A percentile compares a stretch with the other conserved stretches of the same genome.
These are phyloP conservation scores for Fusarium graminum DNA, from an alignment of 2,329 filamentous ascomycete genomes.

Conservation along the genomic window DNA sequence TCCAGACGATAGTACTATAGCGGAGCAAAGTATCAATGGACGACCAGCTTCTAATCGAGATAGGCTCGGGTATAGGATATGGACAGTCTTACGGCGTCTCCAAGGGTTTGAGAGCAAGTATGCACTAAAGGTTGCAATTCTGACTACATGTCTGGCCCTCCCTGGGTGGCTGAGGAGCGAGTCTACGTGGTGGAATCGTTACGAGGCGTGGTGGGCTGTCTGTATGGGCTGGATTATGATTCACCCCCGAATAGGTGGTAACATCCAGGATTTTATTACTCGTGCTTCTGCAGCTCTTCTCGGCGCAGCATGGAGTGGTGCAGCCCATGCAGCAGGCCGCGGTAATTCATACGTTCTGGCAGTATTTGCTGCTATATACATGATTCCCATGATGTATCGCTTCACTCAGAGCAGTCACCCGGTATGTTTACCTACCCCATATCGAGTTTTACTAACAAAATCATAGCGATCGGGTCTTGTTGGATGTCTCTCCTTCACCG, in stretches of 20 bases:
- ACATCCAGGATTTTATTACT: slow-evolving; percentile 68
- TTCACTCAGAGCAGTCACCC: slow-evolving; percentile 68
- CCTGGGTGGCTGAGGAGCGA: slow-evolving; percentile 64
- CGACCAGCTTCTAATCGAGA: slow-evolving; percentile 53
- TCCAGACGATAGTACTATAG: slow-evolving; percentile 53
- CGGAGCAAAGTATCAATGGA: slow-evolving; percentile 56
- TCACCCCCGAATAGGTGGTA: slow-evolving; percentile 65
- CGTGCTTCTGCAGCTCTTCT: slow-evolving; percentile 63
- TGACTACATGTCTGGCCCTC: slow-evolving; percentile 65
- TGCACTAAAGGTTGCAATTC: slow-evolving; percentile 67
- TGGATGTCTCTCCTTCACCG: slow-evolving; percentile 68
- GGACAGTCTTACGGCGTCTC: slow-evolving; percentile 64
- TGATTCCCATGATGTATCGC: slow-evolving; percentile 71
- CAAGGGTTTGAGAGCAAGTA: slow-evolving; percentile 71
- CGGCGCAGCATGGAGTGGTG: slow-evolving; percentile 67
- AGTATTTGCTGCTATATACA: slow-evolving; percentile 67
- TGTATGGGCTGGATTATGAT: slow-evolving; percentile 69
- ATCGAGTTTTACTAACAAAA: slow-evolving; percentile 23
- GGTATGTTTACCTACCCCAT: slow-evolving; percentile 49
- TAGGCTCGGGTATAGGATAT: slow-evolving; percentile 61
- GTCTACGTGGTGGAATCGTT: slow-evolving; percentile 66
- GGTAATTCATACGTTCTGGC: slow-evolving; percentile 69
- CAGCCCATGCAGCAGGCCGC: slow-evolving; percentile 63
- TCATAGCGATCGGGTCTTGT: slow-evolving; percentile 67
- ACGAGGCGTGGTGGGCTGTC: slow-evolving; percentile 71